Percentiles rank a stretch among this genome's conserved stretches.
Conservation (phyloP, 768 basidiomycete genomes). For the Butyriboletus loyo region DNA sequence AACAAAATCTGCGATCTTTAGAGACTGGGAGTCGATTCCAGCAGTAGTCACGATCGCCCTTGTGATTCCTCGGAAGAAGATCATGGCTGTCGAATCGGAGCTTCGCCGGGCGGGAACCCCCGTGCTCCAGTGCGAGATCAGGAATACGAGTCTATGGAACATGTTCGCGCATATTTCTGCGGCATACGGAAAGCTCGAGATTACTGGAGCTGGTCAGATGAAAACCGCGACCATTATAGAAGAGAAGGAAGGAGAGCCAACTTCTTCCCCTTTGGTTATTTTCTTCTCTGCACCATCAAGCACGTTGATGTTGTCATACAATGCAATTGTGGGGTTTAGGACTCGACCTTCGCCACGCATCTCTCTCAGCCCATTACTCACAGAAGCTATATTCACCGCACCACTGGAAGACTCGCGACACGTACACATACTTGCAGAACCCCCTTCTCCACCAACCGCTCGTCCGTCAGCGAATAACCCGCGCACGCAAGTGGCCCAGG, state of each 20-base stretch:
- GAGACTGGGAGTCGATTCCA: slow-evolving; percentile 30
- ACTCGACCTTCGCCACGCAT: slow-evolving; percentile 17
- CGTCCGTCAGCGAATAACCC: slow-evolving; percentile 6
- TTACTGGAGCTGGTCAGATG: slow-evolving; percentile 12
- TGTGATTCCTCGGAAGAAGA: slow-evolving; percentile 29
- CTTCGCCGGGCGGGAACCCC: slow-evolving; percentile 25
- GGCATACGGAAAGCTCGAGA: slow-evolving; percentile 19
- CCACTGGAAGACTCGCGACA: slow-evolving; percentile 14
- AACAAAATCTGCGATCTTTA: slow-evolving; percentile 23
- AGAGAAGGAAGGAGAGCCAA: slow-evolving; percentile 16
- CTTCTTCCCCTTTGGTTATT: slow-evolving; percentile 21
- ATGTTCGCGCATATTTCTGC: slow-evolving; percentile 20
- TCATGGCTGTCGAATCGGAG: slow-evolving; percentile 19
- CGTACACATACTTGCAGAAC: slow-evolving; percentile 25
- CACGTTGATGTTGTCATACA: slow-evolving; percentile 11
- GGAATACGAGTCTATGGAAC: slow-evolving; percentile 12
- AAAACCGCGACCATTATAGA: slow-evolving; percentile 20
- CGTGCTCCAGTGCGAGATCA: slow-evolving; percentile 24
- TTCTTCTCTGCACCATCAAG: slow-evolving; percentile 22
- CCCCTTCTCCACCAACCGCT: slow-evolving; percentile 9
- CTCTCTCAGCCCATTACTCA: background rate
- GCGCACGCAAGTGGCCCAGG: background rate
- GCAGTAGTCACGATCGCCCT: slow-evolving; percentile 32
- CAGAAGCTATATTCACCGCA: slow-evolving; percentile 21
- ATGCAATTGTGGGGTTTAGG: slow-evolving; percentile 17